Conservation (phyloP, 306 rosid genomes). For the Vigna hirtella region DNA sequence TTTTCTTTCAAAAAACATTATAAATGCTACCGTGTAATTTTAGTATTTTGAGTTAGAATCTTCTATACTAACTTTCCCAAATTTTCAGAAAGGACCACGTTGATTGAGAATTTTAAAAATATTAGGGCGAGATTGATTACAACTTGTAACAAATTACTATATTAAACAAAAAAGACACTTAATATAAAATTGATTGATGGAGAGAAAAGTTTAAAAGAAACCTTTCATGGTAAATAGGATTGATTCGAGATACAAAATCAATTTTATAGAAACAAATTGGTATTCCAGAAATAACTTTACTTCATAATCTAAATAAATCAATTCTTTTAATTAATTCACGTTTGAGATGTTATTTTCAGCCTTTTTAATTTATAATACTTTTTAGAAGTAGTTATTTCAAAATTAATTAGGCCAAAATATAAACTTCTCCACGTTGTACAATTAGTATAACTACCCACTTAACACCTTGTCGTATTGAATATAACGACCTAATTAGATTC, state of each 20-base stretch:
- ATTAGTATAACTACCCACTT: not conserved
- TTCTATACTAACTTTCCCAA: too few relatives aligned
- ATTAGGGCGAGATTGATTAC: too few relatives aligned
- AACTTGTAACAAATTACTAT: too few relatives aligned
- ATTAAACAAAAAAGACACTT: too few relatives aligned
- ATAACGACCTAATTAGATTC: not conserved
- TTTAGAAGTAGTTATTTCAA: not conserved
- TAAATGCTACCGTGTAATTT: too few relatives aligned
- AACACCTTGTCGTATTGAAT: not conserved
- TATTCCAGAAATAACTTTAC: not conserved
- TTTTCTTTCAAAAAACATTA: too few relatives aligned
- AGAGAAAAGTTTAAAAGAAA: too few relatives aligned
- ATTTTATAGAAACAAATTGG: not conserved
- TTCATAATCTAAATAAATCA: not conserved
- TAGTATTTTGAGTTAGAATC: too few relatives aligned
- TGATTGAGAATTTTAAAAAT: too few relatives aligned
- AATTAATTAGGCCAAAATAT: not conserved
- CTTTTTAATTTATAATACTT: not conserved
- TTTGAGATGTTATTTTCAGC: not conserved
- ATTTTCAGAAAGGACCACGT: too few relatives aligned
- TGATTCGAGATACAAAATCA: not conserved
- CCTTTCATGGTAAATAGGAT: too few relatives aligned
- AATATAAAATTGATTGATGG: too few relatives aligned
- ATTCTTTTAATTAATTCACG: not conserved
- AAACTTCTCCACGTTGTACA: not conserved